Evolutionary conservation across 352 stramenopile species (phyloP), one percentile per base, ranked within the genome.

Genomic region (Phytophthora citrophthora): DNA sequence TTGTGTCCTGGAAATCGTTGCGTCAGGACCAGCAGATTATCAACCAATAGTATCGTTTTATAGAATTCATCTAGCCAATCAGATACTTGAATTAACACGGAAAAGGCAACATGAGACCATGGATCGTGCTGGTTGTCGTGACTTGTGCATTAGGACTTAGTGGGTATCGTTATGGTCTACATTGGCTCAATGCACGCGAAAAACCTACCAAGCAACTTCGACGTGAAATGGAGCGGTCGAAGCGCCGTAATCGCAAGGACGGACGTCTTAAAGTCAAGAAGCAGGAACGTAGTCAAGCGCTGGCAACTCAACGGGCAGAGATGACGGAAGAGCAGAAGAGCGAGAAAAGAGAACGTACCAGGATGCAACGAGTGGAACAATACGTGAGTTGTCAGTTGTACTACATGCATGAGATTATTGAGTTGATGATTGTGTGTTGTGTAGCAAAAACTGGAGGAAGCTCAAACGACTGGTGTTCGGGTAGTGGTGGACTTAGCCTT

Each of bases 301-400:
- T 64, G 15, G 44, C 20, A 1, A 20, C 51, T 2, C 27, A 72
- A 24, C 54, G 39, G 15, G 50, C 29, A 0, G 40, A 61, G 3
- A 79, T 83, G 77, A 89, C 59, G 0, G 56, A 67, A 2, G 76
- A 88, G 23, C 55, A 89, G 50, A 79, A 73, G 31, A 60, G 56
- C 5, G 84, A 91, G 46, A 54, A 75, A 12, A 73, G 78, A 44
- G 84, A 89, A 49, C 49, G 70, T 1, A 87, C 82, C 55, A 83
- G 82, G 44, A 90, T 93, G 82, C 78, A 83, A 44, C 78, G 82
- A 11, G 84, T 91, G 29, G 84, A 93, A 51, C 80, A 89, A 89
- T 90, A 89, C 45, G 84, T 91, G 54, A 16, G 76, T 81, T 23
- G 41, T 13, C 36, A 56, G 8, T 32, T 38, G 20, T 18, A 41